Conservation (phyloP, 2,329 filamentous ascomycete genomes). For the Scedosporium boydii region DNA sequence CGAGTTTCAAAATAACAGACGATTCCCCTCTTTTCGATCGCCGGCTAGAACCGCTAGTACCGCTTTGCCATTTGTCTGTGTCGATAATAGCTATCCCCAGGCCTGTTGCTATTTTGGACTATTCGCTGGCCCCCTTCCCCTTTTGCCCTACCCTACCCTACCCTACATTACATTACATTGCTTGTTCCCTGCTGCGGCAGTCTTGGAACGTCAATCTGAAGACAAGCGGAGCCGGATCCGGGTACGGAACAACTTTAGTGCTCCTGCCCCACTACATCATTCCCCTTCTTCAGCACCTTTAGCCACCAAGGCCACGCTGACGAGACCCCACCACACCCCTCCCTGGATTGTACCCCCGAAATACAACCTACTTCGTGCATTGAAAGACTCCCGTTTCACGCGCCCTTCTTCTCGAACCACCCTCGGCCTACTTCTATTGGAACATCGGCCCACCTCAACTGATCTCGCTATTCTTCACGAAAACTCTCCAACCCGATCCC, state of each 20-base stretch:
- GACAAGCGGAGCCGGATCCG: background rate
- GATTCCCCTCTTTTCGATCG: background rate
- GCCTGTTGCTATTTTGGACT: background rate
- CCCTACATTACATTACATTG: background rate
- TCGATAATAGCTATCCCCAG: conserved; percentile 5
- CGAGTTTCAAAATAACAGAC: background rate
- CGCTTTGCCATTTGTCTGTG: background rate
- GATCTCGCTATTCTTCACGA: background rate
- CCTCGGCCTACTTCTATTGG: background rate
- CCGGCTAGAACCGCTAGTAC: background rate
- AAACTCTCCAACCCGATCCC: background rate
- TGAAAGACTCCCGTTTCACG: conserved; percentile 5
- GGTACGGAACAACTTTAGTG: background rate
- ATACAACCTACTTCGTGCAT: background rate
- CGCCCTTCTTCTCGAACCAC: conserved; percentile 6
- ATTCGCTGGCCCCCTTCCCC: background rate
- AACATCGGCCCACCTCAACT: conserved; percentile 5
- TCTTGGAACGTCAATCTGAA: background rate
- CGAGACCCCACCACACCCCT: background rate
- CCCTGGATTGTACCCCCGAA: background rate
- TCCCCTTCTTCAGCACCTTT: background rate
- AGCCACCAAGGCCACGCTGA: background rate
- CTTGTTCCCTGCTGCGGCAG: background rate
- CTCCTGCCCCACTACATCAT: background rate
- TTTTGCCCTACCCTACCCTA: background rate